Base-by-base conservation (phyloP, 2,329 filamentous ascomycete genomes). In the Onygena corvina region DNA sequence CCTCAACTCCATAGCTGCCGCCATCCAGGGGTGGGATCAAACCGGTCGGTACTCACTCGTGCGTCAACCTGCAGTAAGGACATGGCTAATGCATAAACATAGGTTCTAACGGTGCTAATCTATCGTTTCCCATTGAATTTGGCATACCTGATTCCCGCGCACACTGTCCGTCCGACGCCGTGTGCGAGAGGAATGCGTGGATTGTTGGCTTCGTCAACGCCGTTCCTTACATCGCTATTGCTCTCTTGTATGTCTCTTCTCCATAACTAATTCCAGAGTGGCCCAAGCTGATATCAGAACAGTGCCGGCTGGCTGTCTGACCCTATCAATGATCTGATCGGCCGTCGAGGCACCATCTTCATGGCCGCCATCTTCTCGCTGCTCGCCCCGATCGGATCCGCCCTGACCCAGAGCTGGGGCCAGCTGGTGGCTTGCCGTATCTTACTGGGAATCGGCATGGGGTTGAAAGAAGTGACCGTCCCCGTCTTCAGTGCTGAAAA, bases 221-320 rank as follows among this genome's bases (percentile, higher is more conserved):
- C 3, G 73, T 65, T 7, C 71, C 71, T 1, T 73, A 79, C 49
- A 66, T 77, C 47, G 70, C 72, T 4, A 68, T 67, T 46, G 63
- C 63, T 16, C 67, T 71, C 53, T 68, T 75, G 72, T 74, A 57
- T 59, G 67, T 55, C 30, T n/a, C 8, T 3, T 25, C 45, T n/a
- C n/a, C n/a, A n/a, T n/a, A 60, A 76, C 23, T 75, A 73, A 1
- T 76, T 79, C 52, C n/a, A n/a, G n/a, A 72, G 74, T 1, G 57
- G 76, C 7, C 3, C 18, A 31, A 42, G 18, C 25, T 9, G 63
- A 76, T 53, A 76, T 81, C 57, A 79, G 71, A 57, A 11, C 42
- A 73, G 71, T 55, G 78, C 79, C 5, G 80, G 77, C 59, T 84
- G 80, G 81, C 64, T 83, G 8, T 81, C 80, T 1, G 81, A 85